phyloP scores from a whole-genome alignment of 495 filamentous ascomycete genomes.

The Aspergillus nanangensis region DNA sequence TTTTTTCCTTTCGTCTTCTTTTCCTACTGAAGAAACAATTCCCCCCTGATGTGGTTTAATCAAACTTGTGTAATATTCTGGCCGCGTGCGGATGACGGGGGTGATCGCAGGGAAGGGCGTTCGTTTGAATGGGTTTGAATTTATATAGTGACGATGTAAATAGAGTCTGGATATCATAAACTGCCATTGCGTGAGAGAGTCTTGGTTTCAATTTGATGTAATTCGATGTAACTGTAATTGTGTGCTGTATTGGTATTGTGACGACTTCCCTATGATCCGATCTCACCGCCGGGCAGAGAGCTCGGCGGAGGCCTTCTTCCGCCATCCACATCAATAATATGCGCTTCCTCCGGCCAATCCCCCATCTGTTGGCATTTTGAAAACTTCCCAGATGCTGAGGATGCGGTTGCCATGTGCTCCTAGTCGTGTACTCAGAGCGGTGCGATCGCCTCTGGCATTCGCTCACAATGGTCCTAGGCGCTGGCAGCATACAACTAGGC shows the following conservation, averaged over 20 bases:
- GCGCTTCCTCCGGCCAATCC: no score
- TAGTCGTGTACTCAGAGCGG: conserved; percentile 15
- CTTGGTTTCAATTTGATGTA: no score
- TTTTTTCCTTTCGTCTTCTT: background rate
- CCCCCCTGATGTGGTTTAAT: conserved; percentile 6
- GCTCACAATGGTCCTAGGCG: conserved; percentile 14
- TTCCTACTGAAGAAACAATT: conserved; percentile 1
- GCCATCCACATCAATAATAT: no score
- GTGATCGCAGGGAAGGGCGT: conserved; percentile 29
- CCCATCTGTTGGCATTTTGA: no score
- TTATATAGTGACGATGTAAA: conserved; percentile 19
- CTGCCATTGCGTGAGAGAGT: background rate
- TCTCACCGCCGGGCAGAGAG: no score
- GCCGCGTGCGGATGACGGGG: conserved; percentile 20
- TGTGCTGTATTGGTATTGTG: no score
- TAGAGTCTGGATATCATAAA: conserved; percentile 22
- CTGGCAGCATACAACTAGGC: conserved; percentile 12
- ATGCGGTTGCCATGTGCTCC: conserved; percentile 28
- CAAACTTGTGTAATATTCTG: conserved; percentile 32
- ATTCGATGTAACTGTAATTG: no score
- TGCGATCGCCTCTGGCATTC: conserved; percentile 15
- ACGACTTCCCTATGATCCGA: no score
- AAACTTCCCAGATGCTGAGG: no score
- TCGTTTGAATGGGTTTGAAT: conserved; percentile 21
- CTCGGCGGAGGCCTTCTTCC: no score